These are phyloP conservation scores for Orbilia javanica DNA, from an alignment of 2,329 filamentous ascomycete species.

Conservation along the genomic window DNA sequence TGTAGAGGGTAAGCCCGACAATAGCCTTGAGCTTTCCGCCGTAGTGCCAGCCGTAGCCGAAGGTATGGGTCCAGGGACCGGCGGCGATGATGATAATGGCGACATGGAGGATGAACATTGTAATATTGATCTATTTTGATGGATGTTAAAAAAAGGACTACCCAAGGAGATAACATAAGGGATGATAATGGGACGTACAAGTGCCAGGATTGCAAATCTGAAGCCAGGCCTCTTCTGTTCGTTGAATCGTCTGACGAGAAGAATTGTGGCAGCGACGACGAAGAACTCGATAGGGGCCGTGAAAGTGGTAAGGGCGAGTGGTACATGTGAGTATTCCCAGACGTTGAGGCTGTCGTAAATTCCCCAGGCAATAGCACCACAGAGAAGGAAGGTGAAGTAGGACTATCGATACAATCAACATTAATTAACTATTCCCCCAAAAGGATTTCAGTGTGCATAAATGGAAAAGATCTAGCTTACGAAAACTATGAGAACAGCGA, in stretches of 20 bases:
- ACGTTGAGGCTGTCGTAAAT: slow-evolving; percentile 4
- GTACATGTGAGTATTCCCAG: slow-evolving; percentile 6
- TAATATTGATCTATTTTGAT: slow-evolving; percentile 11
- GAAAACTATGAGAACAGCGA: slow-evolving; percentile 29
- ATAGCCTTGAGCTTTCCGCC: background rate
- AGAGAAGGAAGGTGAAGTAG: slow-evolving; percentile 48
- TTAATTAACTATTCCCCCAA: background rate
- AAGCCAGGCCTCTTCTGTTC: slow-evolving; percentile 32
- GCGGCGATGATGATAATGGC: slow-evolving; percentile 20
- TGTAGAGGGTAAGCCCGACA: slow-evolving; percentile 39
- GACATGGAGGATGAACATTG: slow-evolving; percentile 43
- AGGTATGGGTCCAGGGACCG: slow-evolving; percentile 3
- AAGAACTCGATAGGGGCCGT: slow-evolving; percentile 35
- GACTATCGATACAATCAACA: slow-evolving; percentile 1
- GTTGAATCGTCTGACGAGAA: slow-evolving; percentile 17
- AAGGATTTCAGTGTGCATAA: background rate
- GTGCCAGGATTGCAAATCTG: slow-evolving; percentile 16
- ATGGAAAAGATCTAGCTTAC: slow-evolving; percentile 19
- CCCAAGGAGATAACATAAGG: background rate
- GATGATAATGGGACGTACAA: slow-evolving; percentile 1
- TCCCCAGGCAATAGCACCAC: slow-evolving; percentile 32
- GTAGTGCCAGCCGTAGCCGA: slow-evolving; percentile 4
- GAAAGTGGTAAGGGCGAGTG: slow-evolving; percentile 35
- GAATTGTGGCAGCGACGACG: slow-evolving; percentile 18
- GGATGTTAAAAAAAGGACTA: background rate